phyloP scores from a whole-genome alignment of 2,329 filamentous ascomycete species.

The Ceratocystis albifundus region DNA sequence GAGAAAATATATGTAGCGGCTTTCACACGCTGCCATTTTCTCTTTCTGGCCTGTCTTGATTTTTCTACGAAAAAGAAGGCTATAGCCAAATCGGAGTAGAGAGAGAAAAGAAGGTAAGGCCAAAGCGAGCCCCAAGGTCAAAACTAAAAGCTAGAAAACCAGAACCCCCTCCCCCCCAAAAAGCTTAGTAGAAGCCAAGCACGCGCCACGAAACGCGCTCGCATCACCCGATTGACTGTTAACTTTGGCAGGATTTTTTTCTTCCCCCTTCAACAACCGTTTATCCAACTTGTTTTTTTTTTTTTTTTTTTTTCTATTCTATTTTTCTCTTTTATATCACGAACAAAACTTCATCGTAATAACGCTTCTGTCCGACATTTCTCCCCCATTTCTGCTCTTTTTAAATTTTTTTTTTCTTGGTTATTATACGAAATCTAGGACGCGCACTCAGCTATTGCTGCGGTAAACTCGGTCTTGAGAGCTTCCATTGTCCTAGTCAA shows the following conservation, averaged over 20 bases:
- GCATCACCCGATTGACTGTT: constrained; percentile 14
- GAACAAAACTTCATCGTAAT: background rate
- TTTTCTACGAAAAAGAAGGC: too few species aligned
- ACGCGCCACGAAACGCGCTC: constrained; percentile 15
- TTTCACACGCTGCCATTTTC: too few species aligned
- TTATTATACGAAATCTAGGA: background rate
- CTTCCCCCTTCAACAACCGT: constrained; percentile 3
- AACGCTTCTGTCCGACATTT: background rate
- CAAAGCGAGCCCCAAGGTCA: too few species aligned
- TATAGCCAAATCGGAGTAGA: too few species aligned
- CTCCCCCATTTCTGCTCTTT: background rate
- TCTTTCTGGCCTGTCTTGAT: too few species aligned
- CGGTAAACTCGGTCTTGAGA: background rate
- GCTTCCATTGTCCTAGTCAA: constrained; percentile 11
- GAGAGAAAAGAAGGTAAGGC: too few species aligned
- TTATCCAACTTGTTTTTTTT: constrained; percentile 1
- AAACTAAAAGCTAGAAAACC: too few species aligned
- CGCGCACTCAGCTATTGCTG: background rate
- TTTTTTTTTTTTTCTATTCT: constrained; percentile 1
- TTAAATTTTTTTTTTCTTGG: too few species aligned
- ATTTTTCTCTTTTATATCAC: constrained; percentile 4
- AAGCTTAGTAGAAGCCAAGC: background rate
- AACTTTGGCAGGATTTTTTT: constrained; percentile 12
- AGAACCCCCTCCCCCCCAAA: background rate
- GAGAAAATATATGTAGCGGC: too few species aligned